Conservation (phyloP, 805 yeast genomes). For the Ogataea pini region DNA sequence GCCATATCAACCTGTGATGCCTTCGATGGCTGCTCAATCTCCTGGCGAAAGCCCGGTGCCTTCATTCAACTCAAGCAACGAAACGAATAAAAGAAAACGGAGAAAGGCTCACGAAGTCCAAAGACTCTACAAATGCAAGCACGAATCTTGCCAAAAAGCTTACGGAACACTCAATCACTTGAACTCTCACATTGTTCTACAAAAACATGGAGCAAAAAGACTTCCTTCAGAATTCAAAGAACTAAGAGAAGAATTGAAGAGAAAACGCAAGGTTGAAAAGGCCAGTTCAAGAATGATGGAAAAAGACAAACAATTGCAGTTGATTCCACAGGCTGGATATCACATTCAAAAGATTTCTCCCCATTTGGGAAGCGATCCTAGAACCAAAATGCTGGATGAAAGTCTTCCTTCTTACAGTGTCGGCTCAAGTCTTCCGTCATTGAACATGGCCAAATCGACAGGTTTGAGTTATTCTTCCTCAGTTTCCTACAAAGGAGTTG, state of each 20-base stretch:
- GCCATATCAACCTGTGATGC: slow-evolving; percentile 3
- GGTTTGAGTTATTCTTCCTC: slow-evolving; percentile 1
- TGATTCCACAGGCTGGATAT: slow-evolving; percentile 3
- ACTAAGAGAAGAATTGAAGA: slow-evolving; percentile 43
- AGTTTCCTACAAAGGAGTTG: neutral
- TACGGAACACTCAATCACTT: slow-evolving; percentile 63
- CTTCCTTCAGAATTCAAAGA: slow-evolving; percentile 56
- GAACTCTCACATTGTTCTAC: slow-evolving; percentile 55
- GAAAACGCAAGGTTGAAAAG: slow-evolving; percentile 29
- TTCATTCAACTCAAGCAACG: slow-evolving; percentile 2
- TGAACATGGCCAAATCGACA: neutral
- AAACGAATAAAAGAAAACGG: slow-evolving; percentile 46
- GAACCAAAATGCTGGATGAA: slow-evolving; percentile 4
- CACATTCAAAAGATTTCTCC: slow-evolving; percentile 4
- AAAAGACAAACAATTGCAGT: slow-evolving; percentile 12
- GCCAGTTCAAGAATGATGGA: slow-evolving; percentile 20
- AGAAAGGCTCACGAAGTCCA: slow-evolving; percentile 57
- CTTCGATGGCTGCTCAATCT: neutral
- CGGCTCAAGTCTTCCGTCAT: neutral
- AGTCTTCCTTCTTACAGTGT: neutral
- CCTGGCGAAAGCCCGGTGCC: slow-evolving; percentile 8
- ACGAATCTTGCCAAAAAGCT: slow-evolving; percentile 48
- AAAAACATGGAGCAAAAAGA: slow-evolving; percentile 55
- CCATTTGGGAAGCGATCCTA: slow-evolving; percentile 7
- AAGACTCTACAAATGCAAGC: slow-evolving; percentile 52